Evolutionary conservation across 768 basidiomycete species (phyloP).

Genomic region (Tubosaeta sp.): DNA sequence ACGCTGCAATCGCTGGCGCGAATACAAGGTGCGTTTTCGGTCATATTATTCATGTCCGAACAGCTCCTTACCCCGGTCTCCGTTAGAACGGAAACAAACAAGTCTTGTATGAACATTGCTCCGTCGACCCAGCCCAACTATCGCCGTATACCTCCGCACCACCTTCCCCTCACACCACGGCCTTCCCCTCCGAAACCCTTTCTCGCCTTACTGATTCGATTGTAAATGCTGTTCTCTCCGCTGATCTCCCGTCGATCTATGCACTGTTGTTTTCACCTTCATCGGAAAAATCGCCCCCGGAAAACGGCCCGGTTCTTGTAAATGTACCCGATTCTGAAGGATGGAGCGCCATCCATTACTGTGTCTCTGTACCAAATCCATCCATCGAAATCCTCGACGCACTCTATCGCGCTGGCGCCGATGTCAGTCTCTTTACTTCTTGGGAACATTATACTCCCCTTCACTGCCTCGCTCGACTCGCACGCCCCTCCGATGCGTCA

Average conservation of each 20-base stretch:
- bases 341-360: conserved; percentile 73
- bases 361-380: conserved; percentile 51
- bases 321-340: conserved; percentile 65
- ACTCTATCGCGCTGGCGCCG: conserved; percentile 73
- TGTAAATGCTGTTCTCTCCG: conserved; percentile 49
- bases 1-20: conserved; percentile 56
- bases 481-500: conserved; percentile 30
- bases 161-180: conserved; percentile 19
- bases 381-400: conserved; percentile 62
- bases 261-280: conserved; percentile 51
- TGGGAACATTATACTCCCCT: conserved; percentile 63
- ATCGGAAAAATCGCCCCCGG: conserved; percentile 40
- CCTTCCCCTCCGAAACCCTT: conserved; percentile 40
- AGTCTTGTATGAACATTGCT: conserved; percentile 23
- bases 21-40: conserved; percentile 45
- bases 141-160: conserved; percentile 24
- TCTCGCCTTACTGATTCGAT: conserved; percentile 46
- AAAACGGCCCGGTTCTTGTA: conserved; percentile 47
- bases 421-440: conserved; percentile 64
- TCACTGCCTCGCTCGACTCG: conserved; percentile 55
- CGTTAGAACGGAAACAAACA: conserved; percentile 31
- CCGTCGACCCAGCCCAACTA: conserved; percentile 19
- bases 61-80: conserved; percentile 1
- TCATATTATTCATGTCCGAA: background rate
- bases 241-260: conserved; percentile 48